A percentile compares a stretch with the other conserved stretches of the same genome.
phyloP scores from a whole-genome alignment of 2,329 filamentous ascomycete species.

The Calonectria pseudoreteaudii region DNA sequence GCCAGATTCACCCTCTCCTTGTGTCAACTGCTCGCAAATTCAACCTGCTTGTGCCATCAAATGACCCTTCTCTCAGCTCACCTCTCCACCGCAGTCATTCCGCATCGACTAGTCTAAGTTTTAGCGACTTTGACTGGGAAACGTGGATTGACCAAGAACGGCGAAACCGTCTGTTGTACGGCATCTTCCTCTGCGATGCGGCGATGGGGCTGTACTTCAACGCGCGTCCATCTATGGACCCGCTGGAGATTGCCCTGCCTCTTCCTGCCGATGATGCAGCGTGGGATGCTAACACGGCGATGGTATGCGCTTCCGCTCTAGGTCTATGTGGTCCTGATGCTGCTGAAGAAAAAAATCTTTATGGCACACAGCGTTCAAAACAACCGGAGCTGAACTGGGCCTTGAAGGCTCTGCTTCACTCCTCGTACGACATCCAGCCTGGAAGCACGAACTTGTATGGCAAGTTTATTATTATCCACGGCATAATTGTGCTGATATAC shows the following conservation, averaged over 20 bases:
- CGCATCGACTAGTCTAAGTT: slow-evolving; percentile 57
- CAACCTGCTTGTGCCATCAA: slow-evolving; percentile 66
- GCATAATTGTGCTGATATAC: slow-evolving; percentile 71
- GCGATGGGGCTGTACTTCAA: slow-evolving; percentile 81
- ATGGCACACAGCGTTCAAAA: slow-evolving; percentile 71
- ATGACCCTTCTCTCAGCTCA: slow-evolving; percentile 63
- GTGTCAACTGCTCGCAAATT: slow-evolving; percentile 68
- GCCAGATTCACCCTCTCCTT: slow-evolving; percentile 68
- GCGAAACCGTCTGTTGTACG: slow-evolving; percentile 73
- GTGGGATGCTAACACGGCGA: slow-evolving; percentile 73
- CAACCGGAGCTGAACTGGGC: slow-evolving; percentile 74
- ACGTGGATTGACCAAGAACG: slow-evolving; percentile 79
- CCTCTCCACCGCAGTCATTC: slow-evolving; percentile 70
- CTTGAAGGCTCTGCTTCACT: slow-evolving; percentile 70
- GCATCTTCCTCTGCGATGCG: slow-evolving; percentile 73
- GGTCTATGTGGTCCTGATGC: slow-evolving; percentile 70
- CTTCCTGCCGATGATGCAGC: slow-evolving; percentile 79
- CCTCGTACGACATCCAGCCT: slow-evolving; percentile 69
- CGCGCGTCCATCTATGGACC: slow-evolving; percentile 70
- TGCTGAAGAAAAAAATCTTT: slow-evolving; percentile 67
- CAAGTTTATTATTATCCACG: slow-evolving; percentile 80
- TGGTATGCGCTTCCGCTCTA: slow-evolving; percentile 73
- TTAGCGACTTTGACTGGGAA: slow-evolving; percentile 72
- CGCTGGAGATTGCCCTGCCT: slow-evolving; percentile 74
- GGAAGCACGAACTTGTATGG: slow-evolving; percentile 78